Conservation (phyloP, 257 asterid genomes). For the Rubia yunnanensis region DNA sequence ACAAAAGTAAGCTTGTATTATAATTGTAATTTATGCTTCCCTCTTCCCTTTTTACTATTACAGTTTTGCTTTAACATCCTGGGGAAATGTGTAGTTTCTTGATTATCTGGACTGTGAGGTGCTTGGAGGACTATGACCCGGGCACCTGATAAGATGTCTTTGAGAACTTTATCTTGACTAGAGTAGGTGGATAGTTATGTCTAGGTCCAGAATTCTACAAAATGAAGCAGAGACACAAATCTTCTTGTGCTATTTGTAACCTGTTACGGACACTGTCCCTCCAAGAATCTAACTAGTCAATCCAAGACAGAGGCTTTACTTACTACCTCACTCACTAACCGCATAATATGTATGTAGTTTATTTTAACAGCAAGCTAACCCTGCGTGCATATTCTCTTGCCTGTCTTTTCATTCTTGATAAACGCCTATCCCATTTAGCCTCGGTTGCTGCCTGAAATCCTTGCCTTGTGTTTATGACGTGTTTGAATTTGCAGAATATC, state of each 20-base stretch:
- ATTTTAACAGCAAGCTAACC: background rate
- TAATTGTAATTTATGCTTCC: background rate
- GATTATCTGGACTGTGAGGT: background rate
- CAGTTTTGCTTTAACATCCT: background rate
- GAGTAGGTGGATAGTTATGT: background rate
- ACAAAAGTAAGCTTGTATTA: slow-evolving; percentile 22
- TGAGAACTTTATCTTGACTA: background rate
- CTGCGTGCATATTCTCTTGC: background rate
- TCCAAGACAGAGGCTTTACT: background rate
- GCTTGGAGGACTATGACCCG: background rate
- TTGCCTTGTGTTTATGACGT: background rate
- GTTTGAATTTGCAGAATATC: slow-evolving; percentile 48
- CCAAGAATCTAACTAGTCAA: background rate
- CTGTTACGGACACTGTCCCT: background rate
- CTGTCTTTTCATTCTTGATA: background rate
- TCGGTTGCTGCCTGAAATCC: background rate
- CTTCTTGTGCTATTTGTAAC: too few relatives aligned
- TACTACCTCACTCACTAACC: too few relatives aligned
- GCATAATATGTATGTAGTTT: background rate
- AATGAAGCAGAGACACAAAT: too few relatives aligned
- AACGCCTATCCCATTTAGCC: background rate
- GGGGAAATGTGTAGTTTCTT: background rate
- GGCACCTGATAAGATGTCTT: background rate
- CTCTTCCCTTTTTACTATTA: background rate
- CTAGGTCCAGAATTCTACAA: too few relatives aligned